phyloP scores from a whole-genome alignment of 83 land plant species.

The Picea abies region DNA sequence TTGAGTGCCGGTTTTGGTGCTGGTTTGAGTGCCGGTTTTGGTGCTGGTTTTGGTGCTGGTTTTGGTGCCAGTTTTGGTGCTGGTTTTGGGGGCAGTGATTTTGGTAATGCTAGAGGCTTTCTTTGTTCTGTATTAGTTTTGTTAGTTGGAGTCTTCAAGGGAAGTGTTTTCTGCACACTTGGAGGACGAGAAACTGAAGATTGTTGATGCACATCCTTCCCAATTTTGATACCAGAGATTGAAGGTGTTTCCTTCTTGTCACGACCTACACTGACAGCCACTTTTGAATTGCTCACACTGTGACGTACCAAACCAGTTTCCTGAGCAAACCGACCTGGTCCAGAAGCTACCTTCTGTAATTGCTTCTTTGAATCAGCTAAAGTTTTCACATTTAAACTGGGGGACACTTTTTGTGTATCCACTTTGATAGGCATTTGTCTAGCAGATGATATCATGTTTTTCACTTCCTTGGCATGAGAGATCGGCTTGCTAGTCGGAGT shows the following conservation, averaged over 20 bases:
- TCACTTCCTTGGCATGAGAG: conserved; percentile 4
- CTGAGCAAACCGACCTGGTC: background rate
- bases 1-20: background rate
- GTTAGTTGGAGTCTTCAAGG: background rate
- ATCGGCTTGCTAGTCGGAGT: background rate
- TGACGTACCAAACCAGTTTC: background rate
- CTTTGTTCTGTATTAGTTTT: background rate
- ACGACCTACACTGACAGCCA: background rate
- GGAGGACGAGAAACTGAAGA: background rate
- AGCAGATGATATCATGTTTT: conserved; percentile 6
- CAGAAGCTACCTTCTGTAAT: background rate
- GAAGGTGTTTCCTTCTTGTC: conserved; percentile 3
- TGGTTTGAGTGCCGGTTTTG: background rate
- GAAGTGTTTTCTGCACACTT: conserved; percentile 14
- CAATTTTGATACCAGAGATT: background rate
- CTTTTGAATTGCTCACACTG: background rate
- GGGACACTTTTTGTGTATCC: conserved; percentile 9
- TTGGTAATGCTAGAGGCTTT: background rate
- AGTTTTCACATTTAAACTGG: background rate
- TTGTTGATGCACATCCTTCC: background rate
- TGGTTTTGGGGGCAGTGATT: conserved; percentile 10
- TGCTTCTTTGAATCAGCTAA: conserved; percentile 6
- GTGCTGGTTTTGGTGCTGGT: background rate
- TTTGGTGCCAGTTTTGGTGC: background rate
- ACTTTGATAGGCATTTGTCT: conserved; percentile 9